phyloP scores from a whole-genome alignment of 495 filamentous ascomycete genomes.

The Lasiosphaeris hirsuta region DNA sequence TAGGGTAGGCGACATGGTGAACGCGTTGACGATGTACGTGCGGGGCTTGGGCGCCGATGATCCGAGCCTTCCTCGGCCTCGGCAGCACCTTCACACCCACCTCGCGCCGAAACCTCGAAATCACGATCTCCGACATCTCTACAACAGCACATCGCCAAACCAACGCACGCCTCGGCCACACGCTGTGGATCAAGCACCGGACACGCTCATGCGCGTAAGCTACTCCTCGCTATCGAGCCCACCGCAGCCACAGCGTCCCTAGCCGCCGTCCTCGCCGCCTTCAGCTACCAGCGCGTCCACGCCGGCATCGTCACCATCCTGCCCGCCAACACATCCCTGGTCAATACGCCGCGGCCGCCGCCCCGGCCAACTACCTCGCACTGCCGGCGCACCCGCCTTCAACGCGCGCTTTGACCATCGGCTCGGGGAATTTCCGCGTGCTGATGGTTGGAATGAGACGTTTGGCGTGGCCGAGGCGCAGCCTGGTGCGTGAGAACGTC shows the following conservation, averaged over 20 bases:
- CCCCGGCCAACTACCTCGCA: constrained; percentile 26
- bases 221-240: constrained; percentile 40
- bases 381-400: constrained; percentile 25
- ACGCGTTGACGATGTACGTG: constrained; percentile 37
- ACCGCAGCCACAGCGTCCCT: constrained; percentile 28
- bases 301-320: constrained; percentile 34
- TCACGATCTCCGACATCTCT: too few relatives aligned
- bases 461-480: constrained; percentile 27
- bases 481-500: constrained; percentile 29
- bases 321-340: constrained; percentile 20
- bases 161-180: constrained; percentile 30
- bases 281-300: constrained; percentile 31
- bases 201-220: constrained; percentile 35
- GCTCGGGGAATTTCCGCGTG: constrained; percentile 33
- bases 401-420: constrained; percentile 20
- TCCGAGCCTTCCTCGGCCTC: constrained; percentile 32
- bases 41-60: constrained; percentile 42
- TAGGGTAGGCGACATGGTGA: constrained; percentile 38
- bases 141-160: constrained; percentile 35
- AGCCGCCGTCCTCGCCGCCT: constrained; percentile 29
- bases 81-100: constrained; percentile 27
- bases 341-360: constrained; percentile 23
- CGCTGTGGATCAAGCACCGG: constrained; percentile 31
- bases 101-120: constrained; percentile 39
- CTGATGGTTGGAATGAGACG: constrained; percentile 38